These are phyloP conservation scores for Trichophyton equinum DNA, from an alignment of 2,329 filamentous ascomycete genomes.

Conservation along the genomic window DNA sequence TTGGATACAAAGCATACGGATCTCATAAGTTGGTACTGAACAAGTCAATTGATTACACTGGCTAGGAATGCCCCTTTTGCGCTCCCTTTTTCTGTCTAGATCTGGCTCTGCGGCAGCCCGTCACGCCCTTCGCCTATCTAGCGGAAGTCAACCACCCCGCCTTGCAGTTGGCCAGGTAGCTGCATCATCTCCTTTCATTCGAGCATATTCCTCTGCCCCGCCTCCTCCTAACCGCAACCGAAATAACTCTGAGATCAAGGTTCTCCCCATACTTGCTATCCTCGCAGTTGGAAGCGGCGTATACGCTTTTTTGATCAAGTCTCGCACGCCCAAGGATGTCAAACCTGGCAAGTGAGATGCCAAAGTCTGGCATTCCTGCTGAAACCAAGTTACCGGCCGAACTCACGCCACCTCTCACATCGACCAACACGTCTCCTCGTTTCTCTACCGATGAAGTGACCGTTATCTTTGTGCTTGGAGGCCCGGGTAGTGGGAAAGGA, in stretches of 20 bases:
- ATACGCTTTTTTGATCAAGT: constrained; percentile 41
- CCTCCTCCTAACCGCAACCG: constrained; percentile 14
- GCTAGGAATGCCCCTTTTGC: background rate
- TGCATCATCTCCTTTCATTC: background rate
- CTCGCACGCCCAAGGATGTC: constrained; percentile 26
- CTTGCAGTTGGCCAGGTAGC: background rate
- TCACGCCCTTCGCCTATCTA: background rate
- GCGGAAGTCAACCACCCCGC: background rate
- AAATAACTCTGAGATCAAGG: constrained; percentile 27
- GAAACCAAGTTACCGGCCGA: constrained; percentile 15
- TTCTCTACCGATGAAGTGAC: constrained; percentile 71
- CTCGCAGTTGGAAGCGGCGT: constrained; percentile 37
- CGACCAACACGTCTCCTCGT: constrained; percentile 50
- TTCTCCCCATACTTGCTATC: constrained; percentile 34
- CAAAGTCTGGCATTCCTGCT: constrained; percentile 13
- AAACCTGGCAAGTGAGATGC: constrained; percentile 2
- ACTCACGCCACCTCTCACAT: constrained; percentile 35
- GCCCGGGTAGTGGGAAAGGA: constrained; percentile 89
- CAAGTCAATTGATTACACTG: background rate
- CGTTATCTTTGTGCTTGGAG: constrained; percentile 93
- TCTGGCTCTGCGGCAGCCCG: background rate
- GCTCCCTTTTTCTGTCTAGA: background rate
- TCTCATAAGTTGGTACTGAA: background rate
- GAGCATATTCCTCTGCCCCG: constrained; percentile 5
- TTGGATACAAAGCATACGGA: background rate